A percentile compares a stretch with the other conserved stretches of the same genome.
These are phyloP conservation scores for Combretum micranthum DNA, from an alignment of 345 rosid genomes.

Conservation along the genomic window DNA sequence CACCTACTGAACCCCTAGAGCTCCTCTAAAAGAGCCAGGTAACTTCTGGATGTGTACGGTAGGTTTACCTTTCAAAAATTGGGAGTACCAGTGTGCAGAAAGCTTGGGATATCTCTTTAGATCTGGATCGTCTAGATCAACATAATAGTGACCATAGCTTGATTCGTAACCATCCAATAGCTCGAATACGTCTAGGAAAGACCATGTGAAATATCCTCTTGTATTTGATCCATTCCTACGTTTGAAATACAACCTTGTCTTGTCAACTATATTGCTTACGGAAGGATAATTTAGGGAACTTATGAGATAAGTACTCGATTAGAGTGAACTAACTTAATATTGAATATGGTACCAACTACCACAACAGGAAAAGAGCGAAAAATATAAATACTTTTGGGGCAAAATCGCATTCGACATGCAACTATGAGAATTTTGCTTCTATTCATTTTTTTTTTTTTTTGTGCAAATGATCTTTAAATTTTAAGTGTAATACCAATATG, in stretches of 20 bases:
- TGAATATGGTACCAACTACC: no score
- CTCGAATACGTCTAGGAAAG: constrained; percentile 37
- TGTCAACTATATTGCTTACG: background rate
- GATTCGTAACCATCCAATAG: constrained; percentile 25
- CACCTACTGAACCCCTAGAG: no score
- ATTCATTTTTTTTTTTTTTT: no score
- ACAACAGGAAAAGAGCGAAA: no score
- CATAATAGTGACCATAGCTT: constrained; percentile 32
- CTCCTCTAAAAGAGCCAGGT: background rate
- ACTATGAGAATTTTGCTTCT: no score
- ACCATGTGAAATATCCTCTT: constrained; percentile 49
- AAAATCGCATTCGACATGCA: no score
- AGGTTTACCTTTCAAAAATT: constrained; percentile 30
- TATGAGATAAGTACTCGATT: no score
- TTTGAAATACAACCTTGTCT: background rate
- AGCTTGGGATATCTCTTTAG: constrained; percentile 37
- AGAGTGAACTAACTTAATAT: no score
- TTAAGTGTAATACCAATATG: no score
- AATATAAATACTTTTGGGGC: no score
- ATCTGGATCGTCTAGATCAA: constrained; percentile 39
- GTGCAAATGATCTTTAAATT: no score
- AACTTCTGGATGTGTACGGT: background rate
- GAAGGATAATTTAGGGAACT: background rate
- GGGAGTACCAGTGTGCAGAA: constrained; percentile 46
- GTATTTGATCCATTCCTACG: constrained; percentile 37